phyloP scores from a whole-genome alignment of 1,284 basidiomycete genomes.

The Chiua sp. region DNA sequence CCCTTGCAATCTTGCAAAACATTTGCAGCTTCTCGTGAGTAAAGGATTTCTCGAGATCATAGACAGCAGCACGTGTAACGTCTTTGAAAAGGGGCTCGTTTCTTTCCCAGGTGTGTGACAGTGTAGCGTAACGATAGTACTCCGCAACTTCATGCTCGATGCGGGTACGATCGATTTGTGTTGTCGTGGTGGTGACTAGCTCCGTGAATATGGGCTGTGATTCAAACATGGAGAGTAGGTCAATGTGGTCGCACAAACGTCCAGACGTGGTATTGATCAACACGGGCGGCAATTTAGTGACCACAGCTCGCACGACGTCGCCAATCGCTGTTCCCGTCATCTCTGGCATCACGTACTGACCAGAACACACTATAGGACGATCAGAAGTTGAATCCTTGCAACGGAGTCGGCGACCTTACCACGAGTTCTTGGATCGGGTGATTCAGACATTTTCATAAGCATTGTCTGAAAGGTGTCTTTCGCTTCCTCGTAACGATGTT shows the following conservation, averaged over 20 bases:
- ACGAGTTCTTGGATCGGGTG: not conserved
- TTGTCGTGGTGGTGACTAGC: slow-evolving; percentile 6
- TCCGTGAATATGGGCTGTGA: not conserved
- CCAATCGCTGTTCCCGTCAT: too few relatives aligned
- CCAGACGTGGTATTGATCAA: slow-evolving; percentile 12
- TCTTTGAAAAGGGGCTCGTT: slow-evolving; percentile 9
- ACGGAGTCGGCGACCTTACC: not conserved
- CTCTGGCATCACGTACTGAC: too few relatives aligned
- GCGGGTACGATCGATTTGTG: not conserved
- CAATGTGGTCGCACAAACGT: not conserved
- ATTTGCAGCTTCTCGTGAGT: slow-evolving; percentile 12
- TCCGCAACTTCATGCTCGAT: slow-evolving; percentile 3
- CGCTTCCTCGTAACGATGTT: not conserved
- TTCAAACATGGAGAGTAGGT: slow-evolving; percentile 1
- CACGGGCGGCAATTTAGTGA: not conserved
- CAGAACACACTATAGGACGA: too few relatives aligned
- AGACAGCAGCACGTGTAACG: not conserved
- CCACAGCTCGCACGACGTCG: too few relatives aligned
- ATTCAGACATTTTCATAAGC: not conserved
- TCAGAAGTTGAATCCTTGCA: too few relatives aligned
- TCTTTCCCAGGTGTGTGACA: slow-evolving; percentile 19
- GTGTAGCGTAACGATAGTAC: slow-evolving; percentile 13
- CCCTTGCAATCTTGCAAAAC: not conserved
- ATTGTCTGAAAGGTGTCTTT: not conserved
- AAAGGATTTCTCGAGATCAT: slow-evolving; percentile 8